Evolutionary conservation across 2,329 filamentous ascomycete genomes (phyloP).

Genomic region (Uncinocarpus reesii): DNA sequence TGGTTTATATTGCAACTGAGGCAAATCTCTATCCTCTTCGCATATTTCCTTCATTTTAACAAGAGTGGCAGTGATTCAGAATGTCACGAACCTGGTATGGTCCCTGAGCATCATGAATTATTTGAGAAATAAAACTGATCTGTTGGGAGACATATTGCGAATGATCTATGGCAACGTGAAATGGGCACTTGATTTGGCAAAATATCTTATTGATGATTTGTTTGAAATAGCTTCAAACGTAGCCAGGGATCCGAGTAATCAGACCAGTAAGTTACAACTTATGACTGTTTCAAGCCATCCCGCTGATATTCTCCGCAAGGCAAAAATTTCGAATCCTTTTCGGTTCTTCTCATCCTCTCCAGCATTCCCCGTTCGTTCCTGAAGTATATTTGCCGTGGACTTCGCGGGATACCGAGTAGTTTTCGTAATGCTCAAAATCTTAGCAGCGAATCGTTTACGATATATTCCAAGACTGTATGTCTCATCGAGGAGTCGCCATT

Average conservation of each 20-base stretch:
- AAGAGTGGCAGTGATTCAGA: conserved; percentile 41
- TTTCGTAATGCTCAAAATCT: conserved; percentile 33
- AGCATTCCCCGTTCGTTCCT: conserved; percentile 65
- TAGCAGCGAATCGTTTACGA: conserved; percentile 30
- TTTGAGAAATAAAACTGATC: background rate
- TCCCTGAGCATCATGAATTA: background rate
- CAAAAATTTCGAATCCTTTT: conserved; percentile 20
- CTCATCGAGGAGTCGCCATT: conserved; percentile 45
- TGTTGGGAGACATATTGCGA: conserved; percentile 54
- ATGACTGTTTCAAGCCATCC: conserved; percentile 13
- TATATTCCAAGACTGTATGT: conserved; percentile 47
- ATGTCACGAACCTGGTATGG: conserved; percentile 49
- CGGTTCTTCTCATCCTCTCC: conserved; percentile 53
- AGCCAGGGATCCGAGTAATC: conserved; percentile 25
- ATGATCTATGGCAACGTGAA: conserved; percentile 62
- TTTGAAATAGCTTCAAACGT: conserved; percentile 36
- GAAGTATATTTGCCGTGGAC: conserved; percentile 55
- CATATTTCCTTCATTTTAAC: conserved; percentile 54
- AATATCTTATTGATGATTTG: conserved; percentile 47
- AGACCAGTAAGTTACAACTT: conserved; percentile 10
- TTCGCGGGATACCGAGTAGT: conserved; percentile 47
- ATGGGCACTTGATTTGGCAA: conserved; percentile 62
- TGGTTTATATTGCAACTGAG: conserved; percentile 66
- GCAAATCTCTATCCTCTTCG: conserved; percentile 54
- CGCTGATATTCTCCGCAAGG: background rate